These are phyloP conservation scores for Phytophthora hibernalis DNA, from an alignment of 352 stramenopile species.

Conservation along the genomic window DNA sequence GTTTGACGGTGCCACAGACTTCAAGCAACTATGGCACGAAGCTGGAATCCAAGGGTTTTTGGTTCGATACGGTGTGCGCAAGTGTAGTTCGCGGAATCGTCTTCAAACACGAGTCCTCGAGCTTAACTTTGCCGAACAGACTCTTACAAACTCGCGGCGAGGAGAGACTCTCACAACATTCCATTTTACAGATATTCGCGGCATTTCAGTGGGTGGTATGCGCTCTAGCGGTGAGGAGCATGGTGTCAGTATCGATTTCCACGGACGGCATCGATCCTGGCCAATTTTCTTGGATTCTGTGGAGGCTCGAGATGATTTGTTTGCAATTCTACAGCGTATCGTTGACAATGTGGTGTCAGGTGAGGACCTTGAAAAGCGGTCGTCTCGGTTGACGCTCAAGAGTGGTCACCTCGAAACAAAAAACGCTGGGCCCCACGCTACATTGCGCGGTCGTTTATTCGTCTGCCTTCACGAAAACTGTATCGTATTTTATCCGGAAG, in stretches of 20 bases:
- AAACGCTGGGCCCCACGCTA: slow-evolving; percentile 80
- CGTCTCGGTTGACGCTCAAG: slow-evolving; percentile 77
- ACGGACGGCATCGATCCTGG: slow-evolving; percentile 72
- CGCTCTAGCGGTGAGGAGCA: slow-evolving; percentile 62
- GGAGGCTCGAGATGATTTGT: slow-evolving; percentile 76
- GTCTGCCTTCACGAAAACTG: slow-evolving; percentile 84
- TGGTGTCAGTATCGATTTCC: slow-evolving; percentile 75
- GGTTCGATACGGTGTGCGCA: slow-evolving; percentile 84
- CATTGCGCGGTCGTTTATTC: slow-evolving; percentile 75
- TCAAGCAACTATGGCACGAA: slow-evolving; percentile 83
- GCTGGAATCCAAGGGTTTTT: slow-evolving; percentile 83
- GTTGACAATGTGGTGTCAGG: slow-evolving; percentile 66
- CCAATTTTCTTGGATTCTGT: slow-evolving; percentile 81
- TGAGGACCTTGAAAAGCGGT: slow-evolving; percentile 74
- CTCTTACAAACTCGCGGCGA: slow-evolving; percentile 78
- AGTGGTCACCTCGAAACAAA: slow-evolving; percentile 73
- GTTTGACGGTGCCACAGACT: slow-evolving; percentile 74
- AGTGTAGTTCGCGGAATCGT: slow-evolving; percentile 78
- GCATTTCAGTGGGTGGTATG: slow-evolving; percentile 50
- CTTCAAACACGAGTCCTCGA: slow-evolving; percentile 87
- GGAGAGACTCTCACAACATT: slow-evolving; percentile 82
- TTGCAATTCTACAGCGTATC: slow-evolving; percentile 76
- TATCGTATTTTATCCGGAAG: slow-evolving; percentile 81
- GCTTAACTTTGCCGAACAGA: slow-evolving; percentile 89
- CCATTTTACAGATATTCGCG: slow-evolving; percentile 73